Percentiles rank a stretch among this genome's conserved stretches.
Evolutionary conservation across 352 stramenopile species (phyloP).

Genomic region (Pythium biforme): DNA sequence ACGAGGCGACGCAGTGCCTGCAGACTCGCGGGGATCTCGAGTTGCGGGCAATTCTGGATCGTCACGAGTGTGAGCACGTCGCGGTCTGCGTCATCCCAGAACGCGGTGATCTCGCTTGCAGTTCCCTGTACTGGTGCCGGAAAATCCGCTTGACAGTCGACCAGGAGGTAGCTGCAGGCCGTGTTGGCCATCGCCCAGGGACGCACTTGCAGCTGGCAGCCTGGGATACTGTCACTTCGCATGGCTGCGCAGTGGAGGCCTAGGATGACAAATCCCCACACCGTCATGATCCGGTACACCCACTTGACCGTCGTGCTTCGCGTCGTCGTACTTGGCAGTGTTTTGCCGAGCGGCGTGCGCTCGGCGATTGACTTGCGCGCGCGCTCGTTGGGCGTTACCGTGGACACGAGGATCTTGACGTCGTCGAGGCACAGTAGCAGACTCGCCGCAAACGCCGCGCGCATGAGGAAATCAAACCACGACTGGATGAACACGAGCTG

Average conservation of each 20-base stretch:
- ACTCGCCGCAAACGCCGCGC: constrained; percentile 7
- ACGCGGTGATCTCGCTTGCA: background rate
- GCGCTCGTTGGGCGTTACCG: constrained; percentile 1
- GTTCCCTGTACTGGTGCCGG: background rate
- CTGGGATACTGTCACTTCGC: background rate
- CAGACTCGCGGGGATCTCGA: constrained; percentile 35
- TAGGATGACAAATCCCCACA: constrained; percentile 15
- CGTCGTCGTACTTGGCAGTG: background rate
- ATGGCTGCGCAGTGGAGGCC: constrained; percentile 10
- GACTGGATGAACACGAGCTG: constrained; percentile 23
- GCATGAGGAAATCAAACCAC: constrained; percentile 14
- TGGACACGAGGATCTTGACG: constrained; percentile 27
- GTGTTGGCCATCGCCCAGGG: constrained; percentile 15
- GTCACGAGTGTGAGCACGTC: constrained; percentile 23
- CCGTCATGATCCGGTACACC: background rate
- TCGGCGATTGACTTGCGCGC: background rate
- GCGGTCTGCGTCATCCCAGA: constrained; percentile 3
- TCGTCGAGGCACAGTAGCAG: constrained; percentile 24
- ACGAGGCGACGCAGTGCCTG: constrained; percentile 33
- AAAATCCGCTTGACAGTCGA: constrained; percentile 9
- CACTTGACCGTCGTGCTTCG: background rate
- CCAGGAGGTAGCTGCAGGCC: constrained; percentile 14
- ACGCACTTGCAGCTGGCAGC: constrained; percentile 18
- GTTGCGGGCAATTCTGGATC: constrained; percentile 36
- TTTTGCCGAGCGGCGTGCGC: background rate